Conservation (phyloP, 2,329 filamentous ascomycete species). For the Pyrenochaeta sp. region DNA sequence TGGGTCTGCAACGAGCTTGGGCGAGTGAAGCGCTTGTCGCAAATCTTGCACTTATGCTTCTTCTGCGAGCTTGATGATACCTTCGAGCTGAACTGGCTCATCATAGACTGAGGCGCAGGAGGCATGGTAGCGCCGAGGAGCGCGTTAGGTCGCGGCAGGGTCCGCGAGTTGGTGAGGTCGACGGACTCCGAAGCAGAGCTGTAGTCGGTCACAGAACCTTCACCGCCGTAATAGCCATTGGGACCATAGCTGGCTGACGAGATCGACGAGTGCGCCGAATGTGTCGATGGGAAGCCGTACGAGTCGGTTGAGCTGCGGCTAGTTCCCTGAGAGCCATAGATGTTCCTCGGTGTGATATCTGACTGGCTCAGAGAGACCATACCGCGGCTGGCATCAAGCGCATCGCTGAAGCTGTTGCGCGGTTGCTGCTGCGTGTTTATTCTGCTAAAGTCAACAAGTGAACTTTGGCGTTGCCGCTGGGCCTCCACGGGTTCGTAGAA, state of each 20-base stretch:
- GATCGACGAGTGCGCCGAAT: slow-evolving; percentile 88
- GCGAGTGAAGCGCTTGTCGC: slow-evolving; percentile 95
- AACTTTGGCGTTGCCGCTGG: slow-evolving; percentile 64
- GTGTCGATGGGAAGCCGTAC: slow-evolving; percentile 87
- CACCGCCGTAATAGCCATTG: slow-evolving; percentile 80
- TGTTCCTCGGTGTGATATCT: slow-evolving; percentile 79
- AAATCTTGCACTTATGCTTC: slow-evolving; percentile 99
- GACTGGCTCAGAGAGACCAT: slow-evolving; percentile 93
- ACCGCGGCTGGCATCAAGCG: slow-evolving; percentile 89
- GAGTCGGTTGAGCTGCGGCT: slow-evolving; percentile 80
- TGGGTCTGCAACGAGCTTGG: slow-evolving; percentile 95
- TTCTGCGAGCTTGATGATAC: slow-evolving; percentile 95
- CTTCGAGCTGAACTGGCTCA: slow-evolving; percentile 98
- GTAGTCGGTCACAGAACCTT: slow-evolving; percentile 89
- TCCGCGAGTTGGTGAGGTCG: slow-evolving; percentile 79
- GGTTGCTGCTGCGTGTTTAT: slow-evolving; percentile 65
- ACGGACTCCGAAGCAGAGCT: slow-evolving; percentile 89
- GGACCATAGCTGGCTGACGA: slow-evolving; percentile 83
- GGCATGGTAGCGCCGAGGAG: slow-evolving; percentile 69
- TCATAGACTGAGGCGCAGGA: slow-evolving; percentile 94
- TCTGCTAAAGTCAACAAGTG: slow-evolving; percentile 71
- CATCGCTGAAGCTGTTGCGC: slow-evolving; percentile 80
- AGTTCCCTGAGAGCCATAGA: slow-evolving; percentile 74
- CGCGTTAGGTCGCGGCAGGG: slow-evolving; percentile 80
- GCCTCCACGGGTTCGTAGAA: slow-evolving; percentile 59